Evolutionary conservation across 768 basidiomycete species (phyloP).

Genomic region (Sarcodon sp.): DNA sequence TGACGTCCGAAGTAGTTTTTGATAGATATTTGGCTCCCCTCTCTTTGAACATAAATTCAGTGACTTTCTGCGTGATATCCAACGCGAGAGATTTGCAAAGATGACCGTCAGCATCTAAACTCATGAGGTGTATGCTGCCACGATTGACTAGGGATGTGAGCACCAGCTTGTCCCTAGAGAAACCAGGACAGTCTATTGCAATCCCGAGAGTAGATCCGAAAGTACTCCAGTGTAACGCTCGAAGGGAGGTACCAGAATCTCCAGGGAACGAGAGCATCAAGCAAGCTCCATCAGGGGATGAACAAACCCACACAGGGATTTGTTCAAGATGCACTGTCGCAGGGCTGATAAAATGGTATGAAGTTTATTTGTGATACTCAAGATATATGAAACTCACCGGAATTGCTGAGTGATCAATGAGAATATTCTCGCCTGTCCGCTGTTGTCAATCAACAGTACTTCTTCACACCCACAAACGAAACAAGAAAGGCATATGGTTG

Average conservation of each 20-base stretch:
- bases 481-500: constrained; percentile 20
- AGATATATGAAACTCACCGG: constrained; percentile 20
- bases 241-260: constrained; percentile 12
- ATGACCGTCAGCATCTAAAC: constrained; percentile 19
- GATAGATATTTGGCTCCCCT: constrained; percentile 15
- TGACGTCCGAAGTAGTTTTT: constrained; percentile 9
- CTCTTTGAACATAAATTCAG: constrained; percentile 43
- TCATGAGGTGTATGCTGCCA: constrained; percentile 27
- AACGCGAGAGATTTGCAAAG: constrained; percentile 30
- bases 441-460: constrained; percentile 33
- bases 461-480: constrained; percentile 42
- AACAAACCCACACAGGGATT: constrained; percentile 22
- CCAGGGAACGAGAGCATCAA: constrained; percentile 22
- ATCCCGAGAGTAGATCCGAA: constrained; percentile 42
- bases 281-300: constrained; percentile 45
- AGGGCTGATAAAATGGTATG: constrained; percentile 19
- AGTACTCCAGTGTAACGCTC: constrained; percentile 41
- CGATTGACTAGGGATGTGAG: constrained; percentile 35
- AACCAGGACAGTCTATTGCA: constrained; percentile 17
- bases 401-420: constrained; percentile 42
- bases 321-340: constrained; percentile 26
- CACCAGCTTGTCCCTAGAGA: constrained; percentile 12
- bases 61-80: constrained; percentile 40
- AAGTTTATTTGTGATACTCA: too few species aligned
- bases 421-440: constrained; percentile 33